Base-by-base conservation (phyloP, 1,284 basidiomycete species). In the Trichosporon sp. region DNA sequence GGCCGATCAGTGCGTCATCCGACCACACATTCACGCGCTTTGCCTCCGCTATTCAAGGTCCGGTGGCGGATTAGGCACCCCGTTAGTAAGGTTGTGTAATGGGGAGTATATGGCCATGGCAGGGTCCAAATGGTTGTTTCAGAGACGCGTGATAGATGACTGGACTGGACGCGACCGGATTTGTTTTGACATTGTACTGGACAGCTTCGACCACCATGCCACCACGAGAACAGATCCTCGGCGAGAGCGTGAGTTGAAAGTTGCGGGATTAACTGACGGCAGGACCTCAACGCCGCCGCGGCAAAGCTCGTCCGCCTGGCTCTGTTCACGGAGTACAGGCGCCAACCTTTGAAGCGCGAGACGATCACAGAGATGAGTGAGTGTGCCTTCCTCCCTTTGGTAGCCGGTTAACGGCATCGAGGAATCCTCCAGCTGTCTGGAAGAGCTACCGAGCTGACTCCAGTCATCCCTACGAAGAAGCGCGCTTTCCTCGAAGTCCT, bases 251-350 rank as follows among this genome's bases (percentile, higher is more conserved):
- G 10, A 63, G 59, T 19, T n/a, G 14, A 19, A 7, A 2, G 0
- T 16, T 2, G 26, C 26, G 3, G 6, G 26, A 2, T 16, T n/a
- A 35, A 37, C 72, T 73, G 66, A 73, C 68, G 1, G 19, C 68
- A 83, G 82, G 78, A 79, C 7, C 74, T 80, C 61, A 67, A 76
- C 35, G 67, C 68, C 6, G 73, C 73, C 35, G 80, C 80, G 1
- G 75, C 76, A 0, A 74, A 81, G 61, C 54, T 84, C 7, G 80
- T 81, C 32, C 75, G 81, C 48, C 72, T 80, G 19, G 80, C 82
- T 0, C 70, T 84, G 31, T 83, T 82, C 68, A 74, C 75, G 35
- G 81, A 84, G 73, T 81, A 83, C 68, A 77, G 76, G 37, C 75
- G 76, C 43, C 72, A 71, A 8, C 70, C 79, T 5, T 71, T 84